Evolutionary conservation across 179 eudicot genomes (phyloP).

Genomic region (Actinidia arguta): DNA sequence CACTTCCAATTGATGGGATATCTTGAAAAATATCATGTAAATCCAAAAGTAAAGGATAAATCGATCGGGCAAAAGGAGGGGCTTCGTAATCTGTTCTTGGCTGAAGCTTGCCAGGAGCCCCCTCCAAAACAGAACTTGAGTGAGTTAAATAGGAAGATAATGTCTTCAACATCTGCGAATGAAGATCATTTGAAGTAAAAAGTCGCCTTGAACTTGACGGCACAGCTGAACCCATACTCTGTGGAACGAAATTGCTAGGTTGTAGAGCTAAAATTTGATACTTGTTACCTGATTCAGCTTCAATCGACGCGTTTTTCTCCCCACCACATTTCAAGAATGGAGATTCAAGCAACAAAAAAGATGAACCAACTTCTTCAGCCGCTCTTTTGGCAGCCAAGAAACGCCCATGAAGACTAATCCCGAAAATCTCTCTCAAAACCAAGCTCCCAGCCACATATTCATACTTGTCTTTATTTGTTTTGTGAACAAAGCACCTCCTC

Average conservation of each 20-base stretch:
- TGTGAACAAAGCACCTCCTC: conserved; percentile 73
- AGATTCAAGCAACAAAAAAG: conserved; percentile 75
- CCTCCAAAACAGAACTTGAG: conserved; percentile 32
- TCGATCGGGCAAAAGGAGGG: conserved; percentile 73
- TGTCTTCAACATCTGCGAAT: conserved; percentile 59
- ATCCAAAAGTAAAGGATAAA: conserved; percentile 82
- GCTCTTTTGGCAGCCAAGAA: conserved; percentile 66
- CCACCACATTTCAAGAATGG: conserved; percentile 44
- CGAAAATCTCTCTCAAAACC: conserved; percentile 88
- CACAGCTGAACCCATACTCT: conserved; percentile 39
- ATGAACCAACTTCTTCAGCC: conserved; percentile 79
- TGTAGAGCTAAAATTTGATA: conserved; percentile 52
- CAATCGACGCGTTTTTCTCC: conserved; percentile 22
- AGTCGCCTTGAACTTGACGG: conserved; percentile 45
- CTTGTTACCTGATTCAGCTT: conserved; percentile 32
- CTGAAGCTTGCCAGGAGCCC: conserved; percentile 30
- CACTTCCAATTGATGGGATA: conserved; percentile 78
- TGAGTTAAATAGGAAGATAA: conserved; percentile 48
- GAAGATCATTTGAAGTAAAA: conserved; percentile 47
- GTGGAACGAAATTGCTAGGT: conserved; percentile 55
- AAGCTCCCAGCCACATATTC: conserved; percentile 79
- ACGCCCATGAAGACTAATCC: conserved; percentile 73
- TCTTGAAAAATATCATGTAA: conserved; percentile 75
- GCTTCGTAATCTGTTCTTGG: conserved; percentile 65
- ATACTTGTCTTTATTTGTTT: conserved; percentile 62